phyloP scores from a whole-genome alignment of 305 asterid species.

The Plantago coronopus region DNA sequence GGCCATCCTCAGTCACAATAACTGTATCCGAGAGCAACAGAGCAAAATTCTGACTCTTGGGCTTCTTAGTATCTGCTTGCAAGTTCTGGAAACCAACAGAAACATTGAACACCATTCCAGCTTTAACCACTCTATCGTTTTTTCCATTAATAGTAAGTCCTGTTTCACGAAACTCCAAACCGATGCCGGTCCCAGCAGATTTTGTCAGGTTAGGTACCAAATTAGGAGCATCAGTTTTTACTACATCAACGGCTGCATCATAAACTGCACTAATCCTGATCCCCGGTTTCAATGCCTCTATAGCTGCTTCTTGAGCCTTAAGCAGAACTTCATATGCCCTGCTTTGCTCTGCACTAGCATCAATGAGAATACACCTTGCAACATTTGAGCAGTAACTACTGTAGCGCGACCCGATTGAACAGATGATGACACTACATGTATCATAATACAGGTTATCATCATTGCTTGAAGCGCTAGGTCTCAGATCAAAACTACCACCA shows the following conservation, averaged over 20 bases:
- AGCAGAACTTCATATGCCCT: constrained; percentile 72
- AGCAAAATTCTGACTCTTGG: constrained; percentile 47
- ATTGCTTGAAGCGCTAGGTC: constrained; percentile 68
- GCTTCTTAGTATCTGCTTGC: constrained; percentile 37
- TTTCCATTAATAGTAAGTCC: constrained; percentile 50
- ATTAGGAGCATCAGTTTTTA: constrained; percentile 64
- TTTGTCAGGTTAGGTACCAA: constrained; percentile 47
- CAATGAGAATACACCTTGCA: constrained; percentile 68
- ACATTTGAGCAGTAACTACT: constrained; percentile 73
- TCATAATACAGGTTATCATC: constrained; percentile 57
- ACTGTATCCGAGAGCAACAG: constrained; percentile 68
- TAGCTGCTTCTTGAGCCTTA: constrained; percentile 72
- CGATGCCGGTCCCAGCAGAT: constrained; percentile 81
- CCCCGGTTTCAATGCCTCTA: constrained; percentile 60
- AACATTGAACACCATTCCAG: constrained; percentile 68
- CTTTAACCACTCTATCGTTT: constrained; percentile 48
- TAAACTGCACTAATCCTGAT: constrained; percentile 46
- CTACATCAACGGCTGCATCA: constrained; percentile 53
- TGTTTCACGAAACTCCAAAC: constrained; percentile 77
- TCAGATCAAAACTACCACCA: constrained; percentile 66
- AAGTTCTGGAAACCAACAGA: constrained; percentile 70
- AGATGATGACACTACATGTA: constrained; percentile 55
- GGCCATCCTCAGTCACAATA: constrained; percentile 35
- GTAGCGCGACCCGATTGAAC: constrained; percentile 75
- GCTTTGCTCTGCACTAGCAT: constrained; percentile 46